Evolutionary conservation across 2,329 filamentous ascomycete genomes (phyloP), one percentile per base, ranked within the genome.

Genomic region (Microdochium nivale): DNA sequence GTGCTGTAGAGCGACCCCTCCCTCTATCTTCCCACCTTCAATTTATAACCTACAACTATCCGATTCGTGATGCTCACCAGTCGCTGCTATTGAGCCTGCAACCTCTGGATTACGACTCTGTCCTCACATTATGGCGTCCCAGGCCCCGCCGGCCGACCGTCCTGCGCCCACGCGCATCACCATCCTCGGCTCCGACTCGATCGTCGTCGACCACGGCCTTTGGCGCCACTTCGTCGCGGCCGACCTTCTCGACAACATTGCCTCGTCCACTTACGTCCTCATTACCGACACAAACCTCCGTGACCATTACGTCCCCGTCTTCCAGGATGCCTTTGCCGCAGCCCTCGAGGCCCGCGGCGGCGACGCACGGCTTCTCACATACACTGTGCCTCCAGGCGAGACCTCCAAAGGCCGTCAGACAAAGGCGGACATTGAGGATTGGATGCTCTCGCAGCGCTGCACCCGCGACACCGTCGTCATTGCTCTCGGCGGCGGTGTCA

Each of bases 401-500:
- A 88, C 84, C 54, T 96, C 91, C 50, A 99, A 99, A 71, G 89
- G 88, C 59, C 83, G 94, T 57, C 86, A 90, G 67, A 96, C 91
- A 50, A 97, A 97, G 71, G 91, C 87, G 47, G 87, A 92, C 61
- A 91, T 99, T 50, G 94, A 99, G 69, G 94, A 99, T 70, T 99
- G 94, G 94, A 86, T 99, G 81, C 77, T 97, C 53, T 81, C 84
- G 59, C 83, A 96, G 62, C 84, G 86, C 85, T 99, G 94, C 73
- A 95, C 91, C 25, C 80, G 94, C 59, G 94, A 99, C 69, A 96
- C 90, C 0, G 88, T 99, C 57, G 85, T 99, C 53, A 88, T 99
- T 66, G 94, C 94, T 24, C 80, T 99, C 10, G 94, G 94, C 30
- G 94, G 94, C 57, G 94, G 94, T 53, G 94, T 99, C 55, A 96